These are phyloP conservation scores for Torulaspora microellipsoides DNA, from an alignment of 805 yeast species.

Conservation along the genomic window DNA sequence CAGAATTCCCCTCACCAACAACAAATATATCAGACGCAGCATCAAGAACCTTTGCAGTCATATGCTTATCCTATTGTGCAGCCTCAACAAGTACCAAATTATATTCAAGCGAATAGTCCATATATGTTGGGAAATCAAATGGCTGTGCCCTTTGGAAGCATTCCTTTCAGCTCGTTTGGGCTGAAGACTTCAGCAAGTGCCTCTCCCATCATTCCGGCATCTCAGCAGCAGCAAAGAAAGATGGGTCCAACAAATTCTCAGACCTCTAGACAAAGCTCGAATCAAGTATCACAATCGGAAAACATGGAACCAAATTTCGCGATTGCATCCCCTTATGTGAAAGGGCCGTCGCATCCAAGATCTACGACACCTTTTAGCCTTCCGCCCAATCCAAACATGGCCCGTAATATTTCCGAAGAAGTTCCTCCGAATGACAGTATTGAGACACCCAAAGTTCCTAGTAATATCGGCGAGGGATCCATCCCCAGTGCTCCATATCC, in stretches of 20 bases:
- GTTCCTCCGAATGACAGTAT: background rate
- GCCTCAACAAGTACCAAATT: conserved; percentile 4
- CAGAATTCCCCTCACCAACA: no score
- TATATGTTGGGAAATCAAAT: conserved; percentile 9
- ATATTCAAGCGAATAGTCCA: conserved; percentile 4
- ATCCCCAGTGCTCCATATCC: background rate
- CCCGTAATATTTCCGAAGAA: background rate
- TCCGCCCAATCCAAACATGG: no score
- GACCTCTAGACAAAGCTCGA: no score
- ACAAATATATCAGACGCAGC: conserved; percentile 3
- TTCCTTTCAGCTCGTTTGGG: conserved; percentile 1
- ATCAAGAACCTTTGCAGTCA: conserved; percentile 3
- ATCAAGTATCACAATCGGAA: no score
- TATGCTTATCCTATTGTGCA: conserved; percentile 2
- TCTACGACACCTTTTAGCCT: no score
- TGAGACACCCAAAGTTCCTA: background rate
- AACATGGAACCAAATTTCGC: no score
- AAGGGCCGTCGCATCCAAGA: no score
- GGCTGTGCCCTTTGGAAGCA: conserved; percentile 1
- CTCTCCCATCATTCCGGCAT: no score
- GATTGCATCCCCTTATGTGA: no score
- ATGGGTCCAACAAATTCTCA: no score
- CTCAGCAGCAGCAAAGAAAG: no score
- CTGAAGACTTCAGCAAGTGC: background rate
- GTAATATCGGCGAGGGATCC: background rate